Evolutionary conservation across 805 yeast species (phyloP).

Genomic region (Komagataella kurtzmanii): DNA sequence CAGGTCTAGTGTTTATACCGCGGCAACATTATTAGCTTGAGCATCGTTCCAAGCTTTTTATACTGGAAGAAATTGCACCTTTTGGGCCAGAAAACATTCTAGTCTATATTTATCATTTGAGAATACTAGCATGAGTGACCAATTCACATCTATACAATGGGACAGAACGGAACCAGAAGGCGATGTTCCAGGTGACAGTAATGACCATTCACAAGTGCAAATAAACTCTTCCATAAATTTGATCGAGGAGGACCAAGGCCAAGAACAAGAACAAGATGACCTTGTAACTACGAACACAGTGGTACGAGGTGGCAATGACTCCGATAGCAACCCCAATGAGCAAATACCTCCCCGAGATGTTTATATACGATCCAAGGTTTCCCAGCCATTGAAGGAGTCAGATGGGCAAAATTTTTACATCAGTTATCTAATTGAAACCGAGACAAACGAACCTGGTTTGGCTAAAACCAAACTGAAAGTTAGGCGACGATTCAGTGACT

Average conservation of each 20-base stretch:
- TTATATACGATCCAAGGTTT: conserved; percentile 27
- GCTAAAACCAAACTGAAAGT: conserved; percentile 29
- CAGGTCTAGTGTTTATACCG: neutral
- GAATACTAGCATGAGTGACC: conserved; percentile 15
- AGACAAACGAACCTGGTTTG: conserved; percentile 49
- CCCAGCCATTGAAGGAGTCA: conserved; percentile 53
- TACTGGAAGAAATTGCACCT: neutral
- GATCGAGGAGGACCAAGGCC: conserved; percentile 13
- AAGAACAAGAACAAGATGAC: conserved; percentile 15
- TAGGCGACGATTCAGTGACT: conserved; percentile 80
- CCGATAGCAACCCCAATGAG: neutral
- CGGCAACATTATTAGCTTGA: neutral
- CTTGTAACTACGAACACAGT: conserved; percentile 1
- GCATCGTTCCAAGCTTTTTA: neutral
- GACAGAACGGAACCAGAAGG: conserved; percentile 22
- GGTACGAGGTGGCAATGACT: neutral
- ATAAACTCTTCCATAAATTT: neutral
- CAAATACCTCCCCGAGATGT: neutral
- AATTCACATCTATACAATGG: conserved; percentile 35
- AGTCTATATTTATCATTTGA: too few relatives aligned
- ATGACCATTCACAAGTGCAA: conserved; percentile 5
- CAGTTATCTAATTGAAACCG: conserved; percentile 54
- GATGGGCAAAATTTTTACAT: conserved; percentile 72
- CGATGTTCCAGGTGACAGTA: conserved; percentile 5
- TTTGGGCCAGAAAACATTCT: neutral